Conservation (phyloP, 768 basidiomycete genomes). For the Tephrocybe sp. region DNA sequence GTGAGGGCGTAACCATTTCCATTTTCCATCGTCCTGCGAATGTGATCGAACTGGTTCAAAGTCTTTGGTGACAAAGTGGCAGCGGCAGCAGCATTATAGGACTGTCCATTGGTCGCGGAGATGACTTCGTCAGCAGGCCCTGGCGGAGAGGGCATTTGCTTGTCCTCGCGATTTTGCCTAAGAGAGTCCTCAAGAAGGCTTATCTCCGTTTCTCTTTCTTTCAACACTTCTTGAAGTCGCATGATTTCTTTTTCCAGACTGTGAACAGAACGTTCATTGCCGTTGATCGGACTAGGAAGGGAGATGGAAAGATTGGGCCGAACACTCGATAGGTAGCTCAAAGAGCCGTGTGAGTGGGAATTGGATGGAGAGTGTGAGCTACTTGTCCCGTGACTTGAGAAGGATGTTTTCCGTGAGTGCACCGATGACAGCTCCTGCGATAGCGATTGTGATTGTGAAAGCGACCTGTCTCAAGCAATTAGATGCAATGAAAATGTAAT, state of each 20-base stretch:
- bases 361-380: slow-evolving; percentile 59
- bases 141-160: slow-evolving; percentile 11
- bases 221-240: slow-evolving; percentile 89
- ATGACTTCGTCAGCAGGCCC: slow-evolving; percentile 10
- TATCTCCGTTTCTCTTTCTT: slow-evolving; percentile 92
- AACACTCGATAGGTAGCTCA: slow-evolving; percentile 21
- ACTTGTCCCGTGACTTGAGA: slow-evolving; percentile 73
- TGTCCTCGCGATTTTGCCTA: slow-evolving; percentile 33
- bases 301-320: slow-evolving; percentile 63
- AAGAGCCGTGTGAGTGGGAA: slow-evolving; percentile 42
- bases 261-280: slow-evolving; percentile 69
- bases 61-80: slow-evolving; percentile 67
- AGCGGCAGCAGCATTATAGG: slow-evolving; percentile 22
- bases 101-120: slow-evolving; percentile 22
- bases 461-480: slow-evolving; percentile 55
- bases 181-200: slow-evolving; percentile 60
- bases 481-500: slow-evolving; percentile 2
- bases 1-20: slow-evolving; percentile 33
- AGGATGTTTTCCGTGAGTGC: slow-evolving; percentile 80
- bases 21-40: slow-evolving; percentile 66
- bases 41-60: slow-evolving; percentile 67
- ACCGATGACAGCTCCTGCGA: slow-evolving; percentile 95
- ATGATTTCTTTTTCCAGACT: slow-evolving; percentile 95
- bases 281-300: slow-evolving; percentile 34
- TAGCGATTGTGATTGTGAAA: slow-evolving; percentile 91